Conservation (phyloP, 2,329 filamentous ascomycete species). For the Colletotrichum godetiae region DNA sequence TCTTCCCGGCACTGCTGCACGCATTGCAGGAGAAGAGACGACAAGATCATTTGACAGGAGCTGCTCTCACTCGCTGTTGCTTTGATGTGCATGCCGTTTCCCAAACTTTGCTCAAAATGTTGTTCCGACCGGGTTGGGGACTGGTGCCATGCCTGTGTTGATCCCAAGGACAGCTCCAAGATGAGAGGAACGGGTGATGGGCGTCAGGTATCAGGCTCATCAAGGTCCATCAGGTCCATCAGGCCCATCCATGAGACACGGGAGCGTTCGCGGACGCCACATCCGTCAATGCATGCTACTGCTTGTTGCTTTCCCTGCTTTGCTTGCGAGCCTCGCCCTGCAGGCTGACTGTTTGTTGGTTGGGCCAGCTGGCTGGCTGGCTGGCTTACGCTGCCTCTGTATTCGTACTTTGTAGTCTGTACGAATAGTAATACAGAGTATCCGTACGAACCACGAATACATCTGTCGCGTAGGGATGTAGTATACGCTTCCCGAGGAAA, state of each 20-base stretch:
- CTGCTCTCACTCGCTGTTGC: background rate
- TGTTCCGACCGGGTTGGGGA: background rate
- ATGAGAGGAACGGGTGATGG: conserved; percentile 36
- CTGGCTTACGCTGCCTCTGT: background rate
- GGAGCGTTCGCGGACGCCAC: conserved; percentile 14
- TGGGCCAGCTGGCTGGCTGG: background rate
- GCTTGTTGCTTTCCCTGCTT: conserved; percentile 4
- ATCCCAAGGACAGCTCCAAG: conserved; percentile 19
- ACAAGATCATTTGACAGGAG: conserved; percentile 13
- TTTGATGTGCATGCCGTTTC: conserved; percentile 15
- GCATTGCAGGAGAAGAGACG: conserved; percentile 15
- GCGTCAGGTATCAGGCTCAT: conserved; percentile 30
- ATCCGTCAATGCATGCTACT: conserved; percentile 16
- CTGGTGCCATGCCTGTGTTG: conserved; percentile 33
- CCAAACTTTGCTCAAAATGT: conserved; percentile 23
- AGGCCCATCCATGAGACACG: conserved; percentile 26
- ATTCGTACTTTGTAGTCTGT: no score
- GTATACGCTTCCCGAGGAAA: background rate
- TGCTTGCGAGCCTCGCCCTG: background rate
- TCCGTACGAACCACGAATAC: background rate
- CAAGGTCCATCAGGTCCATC: conserved; percentile 29
- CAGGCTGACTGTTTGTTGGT: background rate
- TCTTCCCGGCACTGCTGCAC: background rate
- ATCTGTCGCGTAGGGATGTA: background rate
- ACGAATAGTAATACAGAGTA: no score